Percentiles rank a stretch among this genome's conserved stretches.
Conservation (phyloP, 2,329 filamentous ascomycete genomes). For the Penicillium sp. region DNA sequence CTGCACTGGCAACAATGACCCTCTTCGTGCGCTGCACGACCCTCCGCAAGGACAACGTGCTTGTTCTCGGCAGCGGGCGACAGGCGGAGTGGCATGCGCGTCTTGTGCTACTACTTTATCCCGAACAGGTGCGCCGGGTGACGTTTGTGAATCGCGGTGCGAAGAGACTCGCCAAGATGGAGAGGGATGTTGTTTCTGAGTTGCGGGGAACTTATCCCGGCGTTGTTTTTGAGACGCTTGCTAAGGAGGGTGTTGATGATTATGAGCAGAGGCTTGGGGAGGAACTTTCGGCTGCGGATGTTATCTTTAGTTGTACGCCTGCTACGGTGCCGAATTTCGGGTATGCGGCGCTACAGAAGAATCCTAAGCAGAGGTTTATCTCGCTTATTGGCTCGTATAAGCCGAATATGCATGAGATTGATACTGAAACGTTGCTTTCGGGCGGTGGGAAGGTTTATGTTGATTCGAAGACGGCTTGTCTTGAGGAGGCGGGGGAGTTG, state of each 20-base stretch:
- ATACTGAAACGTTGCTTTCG: conserved; percentile 45
- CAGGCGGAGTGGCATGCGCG: conserved; percentile 54
- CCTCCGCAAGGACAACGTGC: conserved; percentile 34
- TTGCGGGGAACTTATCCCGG: conserved; percentile 40
- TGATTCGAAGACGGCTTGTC: conserved; percentile 53
- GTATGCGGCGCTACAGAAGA: conserved; percentile 36
- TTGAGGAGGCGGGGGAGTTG: conserved; percentile 50
- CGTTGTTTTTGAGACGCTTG: conserved; percentile 35
- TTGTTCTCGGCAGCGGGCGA: conserved; percentile 52
- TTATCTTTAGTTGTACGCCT: conserved; percentile 54
- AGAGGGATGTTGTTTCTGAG: conserved; percentile 30
- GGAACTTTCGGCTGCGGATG: conserved; percentile 39
- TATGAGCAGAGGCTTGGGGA: conserved; percentile 32
- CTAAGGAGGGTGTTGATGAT: conserved; percentile 65
- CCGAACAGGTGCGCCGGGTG: conserved; percentile 56
- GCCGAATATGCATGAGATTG: conserved; percentile 55
- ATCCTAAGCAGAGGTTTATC: conserved; percentile 46
- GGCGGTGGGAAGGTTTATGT: conserved; percentile 69
- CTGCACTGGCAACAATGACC: conserved; percentile 69
- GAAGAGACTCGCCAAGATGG: conserved; percentile 57
- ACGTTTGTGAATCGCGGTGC: conserved; percentile 72
- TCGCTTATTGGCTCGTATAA: conserved; percentile 56
- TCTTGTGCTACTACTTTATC: conserved; percentile 51
- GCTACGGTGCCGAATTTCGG: conserved; percentile 47
- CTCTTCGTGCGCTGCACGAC: conserved; percentile 54